Evolutionary conservation across 78 protist species (phyloP), one percentile per base, ranked within the genome.

Genomic region (Chrysochromulina parva): DNA sequence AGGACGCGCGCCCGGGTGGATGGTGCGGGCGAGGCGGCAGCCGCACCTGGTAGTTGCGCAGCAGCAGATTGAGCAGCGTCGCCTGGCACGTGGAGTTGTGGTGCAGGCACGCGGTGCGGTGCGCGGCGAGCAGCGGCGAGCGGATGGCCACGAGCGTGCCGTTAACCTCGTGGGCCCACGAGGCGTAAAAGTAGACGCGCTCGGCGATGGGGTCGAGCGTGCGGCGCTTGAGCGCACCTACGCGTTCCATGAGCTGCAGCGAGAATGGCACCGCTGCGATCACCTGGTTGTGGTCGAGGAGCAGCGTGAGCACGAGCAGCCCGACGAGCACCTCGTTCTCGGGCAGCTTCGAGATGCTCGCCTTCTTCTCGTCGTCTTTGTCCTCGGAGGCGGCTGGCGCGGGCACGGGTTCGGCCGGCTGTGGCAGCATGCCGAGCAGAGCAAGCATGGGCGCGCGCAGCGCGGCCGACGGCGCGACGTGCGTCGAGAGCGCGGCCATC

Each of bases 21-120:
- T 38, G 38, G 38, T 38, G 38, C 38, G 38, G 38, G 38, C 38
- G 38, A 38, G 38, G 38, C 38, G 38, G 38, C 38, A 38, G 38
- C 38, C 38, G 38, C 38, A 38, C 38, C 38, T 38, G 85, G 91
- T 96, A 96, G 90, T 94, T 94, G 87, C 98, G 94, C 58, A 98
- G 93, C 47, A 97, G 87, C 22, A 94, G 88, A 92, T 97, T 97
- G 54, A 96, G 92, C 10, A 96, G 80, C 7, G 96, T 93, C 57
- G 82, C 91, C 24, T 66, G 96, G 14, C 96, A 92, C 17, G 90
- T 92, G 60, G 88, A 94, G 93, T 97, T 95, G 74, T 94, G 97
- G 89, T 94, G 92, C 62, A 97, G 88, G 16, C 97, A 84, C 16
- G 96, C 94, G 20, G 96, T 95, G 85, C 97, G 93, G 69, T 94